Base-by-base conservation (phyloP, 2,329 filamentous ascomycete species). In the Scortechinia acanthostroma region DNA sequence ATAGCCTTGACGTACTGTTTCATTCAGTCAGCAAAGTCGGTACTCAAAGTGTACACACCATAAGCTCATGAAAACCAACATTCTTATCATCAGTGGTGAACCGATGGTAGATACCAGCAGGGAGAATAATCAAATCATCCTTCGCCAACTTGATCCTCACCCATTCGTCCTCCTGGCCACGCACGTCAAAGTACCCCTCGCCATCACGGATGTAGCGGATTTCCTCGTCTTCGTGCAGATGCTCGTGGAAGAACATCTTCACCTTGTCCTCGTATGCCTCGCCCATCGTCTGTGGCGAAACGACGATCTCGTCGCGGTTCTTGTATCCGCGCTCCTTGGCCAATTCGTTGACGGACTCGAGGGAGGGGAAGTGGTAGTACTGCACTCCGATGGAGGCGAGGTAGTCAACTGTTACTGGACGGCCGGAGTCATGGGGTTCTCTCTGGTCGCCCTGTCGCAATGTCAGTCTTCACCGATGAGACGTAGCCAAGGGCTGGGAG, bases 161-260 rank as follows among this genome's bases (percentile, higher is more conserved):
- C 93, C 93, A 98, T 52, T 86, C 80, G 58, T 97, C 91, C 17
- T 77, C 78, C 62, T 86, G 73, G 57, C 80, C 84, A 43, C 93
- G 74, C 2, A 98, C 91, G 65, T 98, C 93, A 60, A 98, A 98
- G 64, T 86, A 98, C 0, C 93, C 93, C 46, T 79, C 77, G 0
- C 93, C 93, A 49, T 85, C 91, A 22, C 89, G 74, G 53, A 98
- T 91, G 58, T 96, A 98, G 42, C 93, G 76, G 53, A 98, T 98
- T 74, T 98, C 93, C 69, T 98, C 93, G 55, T 98, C 93, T 70
- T 98, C 93, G 61, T 98, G 93, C 56, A 98, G 65, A 63, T 98
- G 93, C 73, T 98, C 93, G 55, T 86, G 64, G 70, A 97, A 98
- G 71, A 98, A 98, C 53, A 68, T 80, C 70, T 89, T 91, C 50